These are phyloP conservation scores for Blastocystis hominis DNA, from an alignment of 352 stramenopile genomes.

Conservation along the genomic window DNA sequence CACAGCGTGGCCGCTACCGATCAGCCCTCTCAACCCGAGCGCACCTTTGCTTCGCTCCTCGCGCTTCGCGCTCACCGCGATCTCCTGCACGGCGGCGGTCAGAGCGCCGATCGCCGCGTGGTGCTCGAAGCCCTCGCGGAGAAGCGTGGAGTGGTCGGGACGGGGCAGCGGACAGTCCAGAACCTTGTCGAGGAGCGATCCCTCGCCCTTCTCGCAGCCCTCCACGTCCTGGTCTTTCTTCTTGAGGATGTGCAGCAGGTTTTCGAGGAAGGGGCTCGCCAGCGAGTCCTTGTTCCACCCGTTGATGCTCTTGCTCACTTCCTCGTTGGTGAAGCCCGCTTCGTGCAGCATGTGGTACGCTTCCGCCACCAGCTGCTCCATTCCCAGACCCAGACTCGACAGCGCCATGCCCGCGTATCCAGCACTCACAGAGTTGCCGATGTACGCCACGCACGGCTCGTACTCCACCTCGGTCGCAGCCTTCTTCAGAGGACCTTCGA, in stretches of 20 bases:
- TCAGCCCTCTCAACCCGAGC: background rate
- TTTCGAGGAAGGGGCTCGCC: slow-evolving; percentile 95
- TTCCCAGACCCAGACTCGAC: slow-evolving; percentile 96
- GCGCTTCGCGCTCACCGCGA: background rate
- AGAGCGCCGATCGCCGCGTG: background rate
- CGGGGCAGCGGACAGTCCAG: slow-evolving; percentile 69
- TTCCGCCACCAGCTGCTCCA: slow-evolving; percentile 97
- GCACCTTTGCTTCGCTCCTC: background rate
- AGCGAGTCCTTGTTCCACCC: slow-evolving; percentile 93
- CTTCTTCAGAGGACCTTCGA: slow-evolving; percentile 92
- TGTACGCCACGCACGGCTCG: slow-evolving; percentile 83
- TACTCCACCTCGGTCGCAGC: slow-evolving; percentile 76
- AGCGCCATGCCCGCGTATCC: slow-evolving; percentile 99
- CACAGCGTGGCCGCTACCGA: background rate
- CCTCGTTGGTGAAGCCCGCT: slow-evolving; percentile 77
- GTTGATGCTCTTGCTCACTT: slow-evolving; percentile 81
- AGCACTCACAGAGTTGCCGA: slow-evolving; percentile 83
- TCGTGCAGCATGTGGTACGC: slow-evolving; percentile 91
- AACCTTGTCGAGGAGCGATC: slow-evolving; percentile 85
- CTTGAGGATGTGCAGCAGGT: slow-evolving; percentile 85
- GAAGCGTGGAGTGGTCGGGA: background rate
- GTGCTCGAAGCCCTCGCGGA: background rate
- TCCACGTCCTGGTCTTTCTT: slow-evolving; percentile 77
- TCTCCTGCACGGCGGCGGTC: background rate
- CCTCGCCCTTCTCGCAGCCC: slow-evolving; percentile 58